Base-by-base conservation (phyloP, 768 basidiomycete species). In the Suillus occidentalis region DNA sequence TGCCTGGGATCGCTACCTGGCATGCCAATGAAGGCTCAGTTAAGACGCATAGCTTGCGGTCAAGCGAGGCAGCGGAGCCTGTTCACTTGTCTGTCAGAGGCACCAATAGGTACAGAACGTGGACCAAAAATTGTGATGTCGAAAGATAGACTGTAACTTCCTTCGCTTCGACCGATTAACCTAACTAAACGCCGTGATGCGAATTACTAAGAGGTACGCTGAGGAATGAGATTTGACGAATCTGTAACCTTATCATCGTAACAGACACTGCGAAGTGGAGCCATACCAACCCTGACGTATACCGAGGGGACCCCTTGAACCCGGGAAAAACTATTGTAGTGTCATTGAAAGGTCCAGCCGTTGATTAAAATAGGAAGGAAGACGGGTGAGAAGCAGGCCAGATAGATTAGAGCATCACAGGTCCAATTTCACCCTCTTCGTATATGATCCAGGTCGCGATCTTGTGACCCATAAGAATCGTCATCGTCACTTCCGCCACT, bases 401-500 rank as follows among this genome's bases (percentile, higher is more conserved):
- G 66, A 65, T 36, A 28, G 25, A 58, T 65, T 71, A 60, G 61
- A 66, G 64, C 39, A 62, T 72, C 69, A 70, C 68, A 67, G 49
- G 72, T 67, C 55, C 56, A 57, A 65, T 37, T 52, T 69, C 71
- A 78, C 31, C 68, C 73, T 66, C 75, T 73, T 68, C 75, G 77
- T 63, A 69, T 72, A 68, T 78, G 75, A 67, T 76, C 75, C 52
- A 78, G 72, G 43, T 76, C 75, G 60, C 75, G 76, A 7, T 76
- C 75, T 70, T 76, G 75, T 61, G 75, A 76, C 28, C 72, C 76
- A 59, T 75, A 76, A 4, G 75, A 76, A 57, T 64, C 75, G 39
- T 76, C 75, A 40, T 76, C 75, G 62, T 76, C 75, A 65, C 75
- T 76, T 66, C 71, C 76, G 18, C 69, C 75, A 64, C 75, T 76